Percentiles rank a stretch among this genome's conserved stretches.
Evolutionary conservation across 208 protist genomes (phyloP).

Genomic region (Acanthamoeba castellanii): DNA sequence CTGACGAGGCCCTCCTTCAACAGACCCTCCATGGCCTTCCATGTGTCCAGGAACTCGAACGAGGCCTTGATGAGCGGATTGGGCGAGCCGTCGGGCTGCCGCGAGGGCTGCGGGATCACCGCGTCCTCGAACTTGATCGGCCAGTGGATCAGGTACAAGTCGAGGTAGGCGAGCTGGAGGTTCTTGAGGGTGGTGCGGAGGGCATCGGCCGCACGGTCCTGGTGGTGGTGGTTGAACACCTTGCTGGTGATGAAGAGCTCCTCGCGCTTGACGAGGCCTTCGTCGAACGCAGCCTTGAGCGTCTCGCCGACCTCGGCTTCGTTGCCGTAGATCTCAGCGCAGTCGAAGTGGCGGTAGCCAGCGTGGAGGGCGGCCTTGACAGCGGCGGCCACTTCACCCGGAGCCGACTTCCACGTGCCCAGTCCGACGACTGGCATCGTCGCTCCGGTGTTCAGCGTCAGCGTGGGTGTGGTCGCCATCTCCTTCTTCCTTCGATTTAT

Average conservation of each 20-base stretch:
- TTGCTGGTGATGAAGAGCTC: constrained; percentile 69
- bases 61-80: neutral
- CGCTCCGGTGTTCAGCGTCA: neutral
- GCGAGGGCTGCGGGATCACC: neutral
- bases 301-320: constrained; percentile 33
- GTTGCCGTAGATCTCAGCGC: constrained; percentile 45
- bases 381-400: neutral
- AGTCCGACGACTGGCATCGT: constrained; percentile 2
- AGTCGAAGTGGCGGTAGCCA: constrained; percentile 66
- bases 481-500: no score
- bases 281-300: constrained; percentile 10
- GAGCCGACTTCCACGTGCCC: neutral
- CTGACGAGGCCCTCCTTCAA: constrained; percentile 26
- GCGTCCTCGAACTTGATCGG: constrained; percentile 73
- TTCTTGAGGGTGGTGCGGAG: constrained; percentile 61
- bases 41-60: constrained; percentile 19
- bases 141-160: constrained; percentile 70
- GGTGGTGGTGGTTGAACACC: constrained; percentile 67
- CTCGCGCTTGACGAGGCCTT: constrained; percentile 48
- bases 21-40: constrained; percentile 43
- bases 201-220: neutral
- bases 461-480: no score
- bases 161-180: constrained; percentile 40
- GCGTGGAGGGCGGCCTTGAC: neutral
- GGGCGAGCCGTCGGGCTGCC: neutral